A percentile compares a stretch with the other conserved stretches of the same genome.
Evolutionary conservation across 768 basidiomycete species (phyloP).

Genomic region (Amyloporia xantha): DNA sequence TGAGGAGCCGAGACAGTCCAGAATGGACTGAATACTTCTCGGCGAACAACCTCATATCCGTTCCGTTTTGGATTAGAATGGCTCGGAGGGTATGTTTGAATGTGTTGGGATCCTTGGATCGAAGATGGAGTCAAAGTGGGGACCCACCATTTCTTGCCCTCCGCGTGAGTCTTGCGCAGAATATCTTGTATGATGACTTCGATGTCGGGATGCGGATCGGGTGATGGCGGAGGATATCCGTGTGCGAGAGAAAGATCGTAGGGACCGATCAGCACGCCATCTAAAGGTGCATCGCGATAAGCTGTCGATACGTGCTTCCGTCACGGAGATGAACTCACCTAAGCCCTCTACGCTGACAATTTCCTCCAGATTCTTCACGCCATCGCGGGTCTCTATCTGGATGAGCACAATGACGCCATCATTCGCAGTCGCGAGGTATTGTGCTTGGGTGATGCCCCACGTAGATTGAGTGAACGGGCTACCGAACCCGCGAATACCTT

Average conservation of each 20-base stretch:
- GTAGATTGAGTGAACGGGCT: conserved; percentile 52
- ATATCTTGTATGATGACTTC: conserved; percentile 54
- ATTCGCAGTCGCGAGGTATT: conserved; percentile 49
- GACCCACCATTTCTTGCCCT: conserved; percentile 59
- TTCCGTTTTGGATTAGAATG: too few relatives aligned
- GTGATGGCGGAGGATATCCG: conserved; percentile 53
- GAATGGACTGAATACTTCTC: not conserved
- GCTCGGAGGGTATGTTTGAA: too few relatives aligned
- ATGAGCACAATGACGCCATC: conserved; percentile 28
- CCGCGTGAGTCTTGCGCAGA: conserved; percentile 39
- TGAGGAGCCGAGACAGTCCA: too few relatives aligned
- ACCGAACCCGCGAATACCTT: conserved; percentile 58
- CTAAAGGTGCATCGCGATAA: conserved; percentile 19
- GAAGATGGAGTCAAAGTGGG: too few relatives aligned
- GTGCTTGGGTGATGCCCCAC: conserved; percentile 45
- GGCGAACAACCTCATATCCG: too few relatives aligned
- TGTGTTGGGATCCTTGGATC: too few relatives aligned
- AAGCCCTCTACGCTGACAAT: conserved; percentile 34
- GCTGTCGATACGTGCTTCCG: conserved; percentile 13
- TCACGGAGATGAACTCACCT: conserved; percentile 8
- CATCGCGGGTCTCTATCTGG: conserved; percentile 39
- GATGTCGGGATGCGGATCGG: conserved; percentile 58
- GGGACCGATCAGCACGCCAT: conserved; percentile 58
- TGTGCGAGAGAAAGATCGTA: conserved; percentile 61
- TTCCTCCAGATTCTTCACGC: conserved; percentile 34